Conservation (phyloP, 2,329 filamentous ascomycete species). For the Colletotrichum endophyticum region DNA sequence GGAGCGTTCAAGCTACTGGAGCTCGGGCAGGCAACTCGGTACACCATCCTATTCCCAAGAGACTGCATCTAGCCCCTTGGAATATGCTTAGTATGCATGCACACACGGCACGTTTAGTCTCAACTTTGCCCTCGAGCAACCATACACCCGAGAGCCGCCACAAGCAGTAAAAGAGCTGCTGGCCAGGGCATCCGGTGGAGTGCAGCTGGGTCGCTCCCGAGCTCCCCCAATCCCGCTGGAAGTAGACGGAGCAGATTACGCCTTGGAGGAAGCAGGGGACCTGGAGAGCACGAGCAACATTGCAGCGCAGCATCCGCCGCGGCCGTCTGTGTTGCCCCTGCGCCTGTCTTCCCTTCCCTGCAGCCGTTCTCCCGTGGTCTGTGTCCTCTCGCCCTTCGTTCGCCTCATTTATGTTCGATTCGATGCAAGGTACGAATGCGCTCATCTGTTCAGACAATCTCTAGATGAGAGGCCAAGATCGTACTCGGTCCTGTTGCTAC, state of each 20-base stretch:
- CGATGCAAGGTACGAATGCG: conserved; percentile 18
- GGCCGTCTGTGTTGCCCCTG: conserved; percentile 20
- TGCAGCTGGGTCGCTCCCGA: conserved; percentile 1
- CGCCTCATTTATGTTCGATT: conserved; percentile 17
- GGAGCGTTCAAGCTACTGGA: background rate
- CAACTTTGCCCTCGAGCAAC: background rate
- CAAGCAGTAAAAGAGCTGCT: background rate
- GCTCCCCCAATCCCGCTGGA: background rate
- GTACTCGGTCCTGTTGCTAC: background rate
- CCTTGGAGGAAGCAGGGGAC: conserved; percentile 9
- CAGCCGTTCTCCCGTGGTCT: conserved; percentile 23
- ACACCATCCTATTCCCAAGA: background rate
- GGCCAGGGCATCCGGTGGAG: background rate
- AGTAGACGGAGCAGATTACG: background rate
- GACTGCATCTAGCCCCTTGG: background rate
- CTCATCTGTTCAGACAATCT: background rate
- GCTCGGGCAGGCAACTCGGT: background rate
- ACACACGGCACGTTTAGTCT: background rate
- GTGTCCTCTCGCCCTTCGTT: conserved; percentile 16
- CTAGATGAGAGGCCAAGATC: conserved; percentile 10
- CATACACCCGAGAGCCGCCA: background rate
- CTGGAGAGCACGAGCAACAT: conserved; percentile 14
- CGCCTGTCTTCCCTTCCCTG: conserved; percentile 19
- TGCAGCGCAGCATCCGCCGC: conserved; percentile 16
- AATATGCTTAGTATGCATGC: background rate